Evolutionary conservation across 2,329 filamentous ascomycete genomes (phyloP), one percentile per base, ranked within the genome.

Genomic region (Aspergillus neotritici): DNA sequence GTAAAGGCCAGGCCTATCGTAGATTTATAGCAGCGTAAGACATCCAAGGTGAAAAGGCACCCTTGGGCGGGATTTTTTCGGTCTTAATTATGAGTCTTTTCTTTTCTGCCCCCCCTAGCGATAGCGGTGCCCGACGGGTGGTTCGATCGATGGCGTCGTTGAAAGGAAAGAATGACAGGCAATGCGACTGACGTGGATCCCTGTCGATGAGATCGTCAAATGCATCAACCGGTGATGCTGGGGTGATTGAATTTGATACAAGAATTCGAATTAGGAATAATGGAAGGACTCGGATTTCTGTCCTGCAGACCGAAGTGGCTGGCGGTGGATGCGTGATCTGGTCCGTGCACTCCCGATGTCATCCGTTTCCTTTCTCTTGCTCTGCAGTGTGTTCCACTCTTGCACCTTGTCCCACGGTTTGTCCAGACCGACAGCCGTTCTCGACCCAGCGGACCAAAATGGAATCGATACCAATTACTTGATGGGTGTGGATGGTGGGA

Each of bases 171-270:
- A 25, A 9, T 2, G 7, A 25, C 21, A 25, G 7, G 21, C 7
- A 8, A 25, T 25, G 21, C 21, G 21, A 25, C 6, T 25, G 21
- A 25, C 21, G 21, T 2, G 9, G 21, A 25, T 8, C 7, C 21
- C 17, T 25, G 21, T 25, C 2, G 21, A 25, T 9, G 4, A 6
- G 21, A 25, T 9, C 9, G 21, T 25, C 21, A 8, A 5, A 41
- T 14, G 43, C 40, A 49, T 34, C 50, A 46, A 41, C 49, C 43
- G 43, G 39, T 46, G 49, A 46, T 44, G 40, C 37, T 41, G 40
- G 32, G 31, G 25, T n/a, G n/a, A n/a, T 37, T 25, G 25, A 16
- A 4, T 25, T 34, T 33, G n/a, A 15, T 9, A 25, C n/a, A 21
- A 10, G 16, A 32, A 17, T 37, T 31, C 25, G 5, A 12, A 38